Conservation (phyloP, 2,329 filamentous ascomycete species). For the Aspergillus oerlinghausenensis region DNA sequence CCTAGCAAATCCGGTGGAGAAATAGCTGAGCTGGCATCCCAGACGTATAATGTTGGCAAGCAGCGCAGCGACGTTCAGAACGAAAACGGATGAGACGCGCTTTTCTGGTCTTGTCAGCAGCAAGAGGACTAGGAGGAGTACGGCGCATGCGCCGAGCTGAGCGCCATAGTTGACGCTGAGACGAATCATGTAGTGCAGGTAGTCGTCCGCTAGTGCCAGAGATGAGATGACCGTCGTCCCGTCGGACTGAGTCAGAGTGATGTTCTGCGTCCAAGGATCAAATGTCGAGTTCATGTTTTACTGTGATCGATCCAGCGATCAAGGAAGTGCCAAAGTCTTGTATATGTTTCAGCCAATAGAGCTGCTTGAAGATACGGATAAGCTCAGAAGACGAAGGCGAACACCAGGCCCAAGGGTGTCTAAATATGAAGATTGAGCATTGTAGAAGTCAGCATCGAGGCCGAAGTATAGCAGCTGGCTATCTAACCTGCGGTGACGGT, state of each 20-base stretch:
- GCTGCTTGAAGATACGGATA: not conserved
- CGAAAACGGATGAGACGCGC: constrained; percentile 59
- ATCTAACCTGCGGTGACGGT: not conserved
- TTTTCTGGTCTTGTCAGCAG: constrained; percentile 64
- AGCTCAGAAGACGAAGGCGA: not conserved
- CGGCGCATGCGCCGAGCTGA: constrained; percentile 64
- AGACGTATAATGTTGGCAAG: constrained; percentile 56
- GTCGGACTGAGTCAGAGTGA: constrained; percentile 46
- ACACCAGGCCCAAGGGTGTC: not conserved
- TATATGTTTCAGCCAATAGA: not conserved
- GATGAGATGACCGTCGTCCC: constrained; percentile 39
- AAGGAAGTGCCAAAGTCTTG: not conserved
- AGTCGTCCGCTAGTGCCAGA: constrained; percentile 43
- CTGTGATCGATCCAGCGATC: not conserved
- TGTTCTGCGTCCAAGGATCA: constrained; percentile 49
- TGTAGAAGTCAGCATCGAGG: not conserved
- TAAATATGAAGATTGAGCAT: constrained; percentile 12
- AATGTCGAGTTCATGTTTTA: constrained; percentile 29
- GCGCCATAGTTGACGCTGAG: constrained; percentile 61
- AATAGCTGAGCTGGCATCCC: constrained; percentile 46
- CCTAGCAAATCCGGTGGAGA: constrained; percentile 56
- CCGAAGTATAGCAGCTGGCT: not conserved
- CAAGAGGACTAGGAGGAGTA: constrained; percentile 63
- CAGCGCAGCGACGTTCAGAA: constrained; percentile 61
- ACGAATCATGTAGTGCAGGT: constrained; percentile 45